Percentiles rank a stretch among this genome's conserved stretches.
Evolutionary conservation across 2,329 filamentous ascomycete genomes (phyloP).

Genomic region (Colletotrichum agaves): DNA sequence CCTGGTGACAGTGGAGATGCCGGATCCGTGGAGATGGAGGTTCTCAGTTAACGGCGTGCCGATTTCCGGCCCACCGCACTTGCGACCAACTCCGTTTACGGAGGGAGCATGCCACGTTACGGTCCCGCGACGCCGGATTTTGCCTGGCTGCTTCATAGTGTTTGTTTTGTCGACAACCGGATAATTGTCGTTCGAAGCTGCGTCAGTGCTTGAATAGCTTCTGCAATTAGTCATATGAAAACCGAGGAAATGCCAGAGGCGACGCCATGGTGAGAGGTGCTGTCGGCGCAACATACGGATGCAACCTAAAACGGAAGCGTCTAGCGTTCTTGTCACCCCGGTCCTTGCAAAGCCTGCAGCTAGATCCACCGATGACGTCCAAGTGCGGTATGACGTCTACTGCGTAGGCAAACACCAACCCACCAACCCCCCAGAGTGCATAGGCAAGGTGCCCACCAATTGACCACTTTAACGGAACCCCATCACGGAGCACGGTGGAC

Average conservation of each 20-base stretch:
- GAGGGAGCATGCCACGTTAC: conserved; percentile 22
- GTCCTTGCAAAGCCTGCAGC: conserved; percentile 29
- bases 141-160: too few species aligned
- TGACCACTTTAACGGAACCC: conserved; percentile 31
- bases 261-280: conserved; percentile 3
- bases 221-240: neutral
- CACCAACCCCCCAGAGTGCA: conserved; percentile 34
- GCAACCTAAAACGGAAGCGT: conserved; percentile 31
- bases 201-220: neutral
- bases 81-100: conserved; percentile 31
- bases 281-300: conserved; percentile 22
- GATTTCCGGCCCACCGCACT: conserved; percentile 26
- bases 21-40: conserved; percentile 1
- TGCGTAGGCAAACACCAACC: conserved; percentile 8
- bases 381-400: conserved; percentile 36
- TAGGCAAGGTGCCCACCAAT: conserved; percentile 27
- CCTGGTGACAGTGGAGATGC: neutral
- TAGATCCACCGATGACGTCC: conserved; percentile 35
- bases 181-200: neutral
- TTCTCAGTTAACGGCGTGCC: conserved; percentile 24
- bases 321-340: conserved; percentile 11
- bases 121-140: conserved; percentile 8
- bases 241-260: neutral
- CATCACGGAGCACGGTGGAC: conserved; percentile 15
- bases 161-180: too few species aligned